Evolutionary conservation across 495 filamentous ascomycete genomes (phyloP), one percentile per base, ranked within the genome.

Genomic region (Tricharina praecox): DNA sequence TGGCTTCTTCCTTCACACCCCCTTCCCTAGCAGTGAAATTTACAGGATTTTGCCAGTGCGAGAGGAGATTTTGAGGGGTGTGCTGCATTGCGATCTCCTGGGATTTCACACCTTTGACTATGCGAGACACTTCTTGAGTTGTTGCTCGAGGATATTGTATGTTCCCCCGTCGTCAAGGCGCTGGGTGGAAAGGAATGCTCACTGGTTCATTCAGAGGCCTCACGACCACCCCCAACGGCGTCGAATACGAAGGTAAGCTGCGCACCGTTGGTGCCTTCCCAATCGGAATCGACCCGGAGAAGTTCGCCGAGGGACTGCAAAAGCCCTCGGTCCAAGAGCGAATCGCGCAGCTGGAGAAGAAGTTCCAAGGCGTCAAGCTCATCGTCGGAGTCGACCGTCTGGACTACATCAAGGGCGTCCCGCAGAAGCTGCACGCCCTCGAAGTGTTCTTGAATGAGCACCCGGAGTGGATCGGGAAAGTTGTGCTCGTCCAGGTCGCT

Each of bases 31-130:
- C 53, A 82, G 77, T 48, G 88, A 96, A 63, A 87, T 93, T 52
- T 92, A 90, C 68, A 75, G 85, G 13, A 85, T 86, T 47, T 66
- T 96, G 7, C 88, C 88, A 4, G 86, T 94, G 19, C 72, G 85
- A 32, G 82, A 88, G 56, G 77, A 82, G 48, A 70, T 94, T 32
- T 68, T 94, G 23, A 65, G 76, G 37, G 86, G 88, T 19, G 69
- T 93, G 30, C 65, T 96, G 25, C 74, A 84, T 39, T 83, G 83
- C 63, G 86, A 94, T 61, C 62, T 94, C 51, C 74, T 94, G 55
- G 88, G 88, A 13, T 94, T 96, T 63, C 88, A 96, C 56, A 94
- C 88, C 2, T 88, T 92, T 63, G 84, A 93, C 66, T 94, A 95
- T 59, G 84, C 79, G 21, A 67, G 83, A 43, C 88, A 96, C 61